Conservation (phyloP, 2,329 filamentous ascomycete species). For the Westerdykella aurantiaca region DNA sequence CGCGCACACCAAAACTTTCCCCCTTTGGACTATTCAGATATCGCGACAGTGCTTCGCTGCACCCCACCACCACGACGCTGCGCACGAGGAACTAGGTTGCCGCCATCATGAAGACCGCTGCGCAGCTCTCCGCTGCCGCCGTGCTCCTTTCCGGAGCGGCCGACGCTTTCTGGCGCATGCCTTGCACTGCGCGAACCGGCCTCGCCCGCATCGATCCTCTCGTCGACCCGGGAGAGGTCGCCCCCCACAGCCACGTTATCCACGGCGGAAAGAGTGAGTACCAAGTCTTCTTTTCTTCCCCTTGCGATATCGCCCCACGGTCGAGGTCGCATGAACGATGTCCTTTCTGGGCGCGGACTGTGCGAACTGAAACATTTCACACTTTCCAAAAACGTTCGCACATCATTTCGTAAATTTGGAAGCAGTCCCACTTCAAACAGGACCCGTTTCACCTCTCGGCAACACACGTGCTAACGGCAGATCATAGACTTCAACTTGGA, state of each 20-base stretch:
- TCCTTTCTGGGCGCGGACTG: slow-evolving; percentile 3
- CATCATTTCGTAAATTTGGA: slow-evolving; percentile 4
- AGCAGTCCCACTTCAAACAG: slow-evolving; percentile 12
- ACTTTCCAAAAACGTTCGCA: slow-evolving; percentile 1
- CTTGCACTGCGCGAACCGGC: slow-evolving; percentile 57
- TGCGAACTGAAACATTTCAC: slow-evolving; percentile 3
- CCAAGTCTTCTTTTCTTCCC: slow-evolving; percentile 43
- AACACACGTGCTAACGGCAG: slow-evolving; percentile 16
- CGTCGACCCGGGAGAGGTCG: slow-evolving; percentile 24
- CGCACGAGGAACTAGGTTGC: background rate
- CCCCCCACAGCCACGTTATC: slow-evolving; percentile 29
- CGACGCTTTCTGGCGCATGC: slow-evolving; percentile 66
- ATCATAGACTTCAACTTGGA: slow-evolving; percentile 51
- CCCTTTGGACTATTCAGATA: background rate
- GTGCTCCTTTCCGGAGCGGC: slow-evolving; percentile 37
- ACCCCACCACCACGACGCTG: background rate
- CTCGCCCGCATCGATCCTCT: slow-evolving; percentile 52
- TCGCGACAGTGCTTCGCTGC: background rate
- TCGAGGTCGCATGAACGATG: slow-evolving; percentile 56
- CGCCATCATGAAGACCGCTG: slow-evolving; percentile 27
- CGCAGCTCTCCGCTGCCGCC: slow-evolving; percentile 22
- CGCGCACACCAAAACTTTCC: background rate
- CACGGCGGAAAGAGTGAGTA: slow-evolving; percentile 47
- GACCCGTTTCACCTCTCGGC: slow-evolving; percentile 11
- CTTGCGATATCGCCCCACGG: slow-evolving; percentile 54